Conservation (phyloP, 2,329 filamentous ascomycete species). For the Calonectria henricotiae region DNA sequence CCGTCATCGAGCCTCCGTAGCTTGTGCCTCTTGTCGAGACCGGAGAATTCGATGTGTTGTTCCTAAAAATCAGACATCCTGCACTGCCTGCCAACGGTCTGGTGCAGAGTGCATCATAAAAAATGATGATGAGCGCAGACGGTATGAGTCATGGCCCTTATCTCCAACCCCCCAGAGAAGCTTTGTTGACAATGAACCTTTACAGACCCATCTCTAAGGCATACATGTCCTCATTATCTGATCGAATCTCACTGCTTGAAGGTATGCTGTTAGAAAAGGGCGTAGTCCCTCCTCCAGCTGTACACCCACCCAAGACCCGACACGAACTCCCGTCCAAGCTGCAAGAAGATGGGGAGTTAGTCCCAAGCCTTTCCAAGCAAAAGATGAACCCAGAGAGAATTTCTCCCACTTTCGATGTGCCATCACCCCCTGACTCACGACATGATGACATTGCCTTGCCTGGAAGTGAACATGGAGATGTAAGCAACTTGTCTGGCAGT, state of each 20-base stretch:
- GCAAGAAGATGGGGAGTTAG: constrained; percentile 44
- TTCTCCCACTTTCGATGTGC: constrained; percentile 48
- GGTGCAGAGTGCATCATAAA: constrained; percentile 71
- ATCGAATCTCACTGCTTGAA: constrained; percentile 69
- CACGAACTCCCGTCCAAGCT: constrained; percentile 56
- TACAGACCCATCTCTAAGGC: constrained; percentile 71
- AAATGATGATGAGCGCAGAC: constrained; percentile 71
- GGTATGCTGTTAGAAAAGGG: constrained; percentile 68
- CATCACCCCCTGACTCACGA: constrained; percentile 56
- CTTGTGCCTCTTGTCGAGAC: constrained; percentile 70
- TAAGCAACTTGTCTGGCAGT: constrained; percentile 40
- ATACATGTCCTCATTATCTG: constrained; percentile 72
- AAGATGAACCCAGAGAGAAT: constrained; percentile 32
- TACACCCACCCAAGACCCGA: constrained; percentile 69
- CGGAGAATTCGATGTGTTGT: constrained; percentile 68
- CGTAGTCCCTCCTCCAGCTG: constrained; percentile 66
- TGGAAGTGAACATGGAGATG: constrained; percentile 51
- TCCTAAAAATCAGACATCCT: constrained; percentile 66
- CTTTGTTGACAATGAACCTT: constrained; percentile 22
- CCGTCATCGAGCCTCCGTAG: constrained; percentile 68
- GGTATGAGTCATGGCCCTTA: constrained; percentile 57
- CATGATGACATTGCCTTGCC: constrained; percentile 54
- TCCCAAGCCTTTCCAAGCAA: constrained; percentile 28
- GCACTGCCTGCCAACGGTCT: constrained; percentile 69
- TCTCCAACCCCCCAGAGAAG: constrained; percentile 31